Conservation (phyloP, 805 yeast species). For the Kuraishia piskuri region DNA sequence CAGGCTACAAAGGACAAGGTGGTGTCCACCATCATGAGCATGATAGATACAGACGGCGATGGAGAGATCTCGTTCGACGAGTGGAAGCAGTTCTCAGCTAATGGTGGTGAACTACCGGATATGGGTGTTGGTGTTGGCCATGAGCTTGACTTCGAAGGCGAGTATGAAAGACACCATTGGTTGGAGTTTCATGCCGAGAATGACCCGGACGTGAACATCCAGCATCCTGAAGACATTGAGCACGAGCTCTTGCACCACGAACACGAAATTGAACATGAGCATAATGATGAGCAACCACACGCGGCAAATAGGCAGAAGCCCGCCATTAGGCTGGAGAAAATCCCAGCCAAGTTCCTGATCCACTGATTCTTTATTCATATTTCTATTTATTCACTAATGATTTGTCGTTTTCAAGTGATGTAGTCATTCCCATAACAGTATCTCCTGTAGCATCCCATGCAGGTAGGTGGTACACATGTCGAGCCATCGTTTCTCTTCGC, state of each 20-base stretch:
- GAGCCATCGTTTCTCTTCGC: not conserved
- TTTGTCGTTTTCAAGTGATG: too few relatives aligned
- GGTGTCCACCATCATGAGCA: slow-evolving; percentile 39
- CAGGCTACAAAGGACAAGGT: slow-evolving; percentile 49
- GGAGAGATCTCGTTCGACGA: slow-evolving; percentile 59
- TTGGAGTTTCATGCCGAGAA: slow-evolving; percentile 61
- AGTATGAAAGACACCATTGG: slow-evolving; percentile 96
- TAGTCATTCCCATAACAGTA: slow-evolving; percentile 33
- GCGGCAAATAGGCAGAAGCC: slow-evolving; percentile 5
- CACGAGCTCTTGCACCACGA: slow-evolving; percentile 81
- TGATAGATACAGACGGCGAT: slow-evolving; percentile 62
- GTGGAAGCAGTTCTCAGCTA: slow-evolving; percentile 51
- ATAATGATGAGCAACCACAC: slow-evolving; percentile 8
- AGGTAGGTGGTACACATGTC: slow-evolving; percentile 17
- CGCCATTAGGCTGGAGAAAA: slow-evolving; percentile 12
- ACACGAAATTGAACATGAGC: slow-evolving; percentile 65
- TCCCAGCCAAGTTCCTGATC: slow-evolving; percentile 13
- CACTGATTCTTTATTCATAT: too few relatives aligned
- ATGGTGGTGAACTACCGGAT: slow-evolving; percentile 78
- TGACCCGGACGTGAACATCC: slow-evolving; percentile 75
- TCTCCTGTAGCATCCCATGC: slow-evolving; percentile 28
- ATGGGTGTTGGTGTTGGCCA: slow-evolving; percentile 92
- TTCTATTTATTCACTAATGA: too few relatives aligned
- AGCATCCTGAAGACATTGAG: slow-evolving; percentile 85
- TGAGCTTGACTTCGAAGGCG: slow-evolving; percentile 87